Percentiles rank a stretch among this genome's conserved stretches.
phyloP scores from a whole-genome alignment of 345 rosid species.

The Gossypium ekmanianum region DNA sequence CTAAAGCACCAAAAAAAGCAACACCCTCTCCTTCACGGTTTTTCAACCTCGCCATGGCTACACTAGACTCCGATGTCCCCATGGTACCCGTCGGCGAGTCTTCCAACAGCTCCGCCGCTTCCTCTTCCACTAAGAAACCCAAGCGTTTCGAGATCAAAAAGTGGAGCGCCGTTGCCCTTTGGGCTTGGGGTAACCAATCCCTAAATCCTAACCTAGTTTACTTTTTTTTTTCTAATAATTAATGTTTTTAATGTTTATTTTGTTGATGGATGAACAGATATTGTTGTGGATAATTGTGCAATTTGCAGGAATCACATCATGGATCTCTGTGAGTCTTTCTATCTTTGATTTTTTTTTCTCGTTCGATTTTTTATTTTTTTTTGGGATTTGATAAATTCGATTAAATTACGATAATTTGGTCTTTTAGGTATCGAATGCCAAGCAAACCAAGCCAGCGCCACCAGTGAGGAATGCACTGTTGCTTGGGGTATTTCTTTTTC shows the following conservation, averaged over 20 bases:
- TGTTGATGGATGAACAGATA: neutral
- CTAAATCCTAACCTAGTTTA: neutral
- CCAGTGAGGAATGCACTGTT: conserved; percentile 98
- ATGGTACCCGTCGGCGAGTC: neutral
- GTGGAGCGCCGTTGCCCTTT: conserved; percentile 1
- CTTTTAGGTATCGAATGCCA: conserved; percentile 88
- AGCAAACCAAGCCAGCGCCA: conserved; percentile 92
- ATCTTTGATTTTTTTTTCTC: neutral
- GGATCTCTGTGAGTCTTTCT: neutral
- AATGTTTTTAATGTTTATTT: neutral
- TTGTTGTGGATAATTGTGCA: conserved; percentile 7
- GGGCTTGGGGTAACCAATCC: conserved; percentile 1
- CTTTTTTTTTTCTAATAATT: neutral
- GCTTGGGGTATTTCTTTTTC: conserved; percentile 73
- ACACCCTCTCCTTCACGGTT: too few relatives aligned
- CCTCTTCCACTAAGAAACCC: neutral
- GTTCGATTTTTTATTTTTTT: neutral
- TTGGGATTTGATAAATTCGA: neutral
- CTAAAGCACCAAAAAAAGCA: too few relatives aligned
- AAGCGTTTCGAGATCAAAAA: conserved; percentile 7
- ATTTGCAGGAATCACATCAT: conserved; percentile 7
- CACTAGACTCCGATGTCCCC: neutral
- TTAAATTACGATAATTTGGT: neutral
- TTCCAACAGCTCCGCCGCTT: neutral
- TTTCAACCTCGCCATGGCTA: neutral